Percentiles rank a stretch among this genome's conserved stretches.
These are phyloP conservation scores for Claviceps maximensis DNA, from an alignment of 2,329 filamentous ascomycete species.

Conservation along the genomic window DNA sequence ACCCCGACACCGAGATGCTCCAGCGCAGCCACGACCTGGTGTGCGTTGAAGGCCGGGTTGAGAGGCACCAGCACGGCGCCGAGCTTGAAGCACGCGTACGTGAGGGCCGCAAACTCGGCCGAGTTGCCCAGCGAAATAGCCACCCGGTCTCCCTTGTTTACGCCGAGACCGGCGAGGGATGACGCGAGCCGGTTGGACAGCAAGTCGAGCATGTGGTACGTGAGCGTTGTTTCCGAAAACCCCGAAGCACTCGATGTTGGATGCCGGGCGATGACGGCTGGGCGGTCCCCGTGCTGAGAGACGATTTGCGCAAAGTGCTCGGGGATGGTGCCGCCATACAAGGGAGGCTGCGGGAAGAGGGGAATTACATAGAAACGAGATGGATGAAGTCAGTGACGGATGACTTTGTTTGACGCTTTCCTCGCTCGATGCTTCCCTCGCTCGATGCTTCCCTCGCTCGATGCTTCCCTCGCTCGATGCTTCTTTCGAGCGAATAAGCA, in stretches of 20 bases:
- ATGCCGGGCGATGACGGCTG: constrained; percentile 40
- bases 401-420: too few species aligned
- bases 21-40: constrained; percentile 67
- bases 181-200: constrained; percentile 64
- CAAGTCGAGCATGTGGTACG: constrained; percentile 61
- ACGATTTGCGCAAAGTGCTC: constrained; percentile 59
- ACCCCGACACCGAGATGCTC: constrained; percentile 60
- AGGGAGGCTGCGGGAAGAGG: constrained; percentile 39
- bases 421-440: too few species aligned
- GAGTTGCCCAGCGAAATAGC: constrained; percentile 80
- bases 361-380: background rate
- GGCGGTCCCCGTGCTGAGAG: constrained; percentile 47
- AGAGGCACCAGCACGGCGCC: constrained; percentile 90
- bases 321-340: constrained; percentile 56
- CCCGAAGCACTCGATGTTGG: constrained; percentile 25
- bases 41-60: constrained; percentile 76
- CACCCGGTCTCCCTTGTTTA: constrained; percentile 71
- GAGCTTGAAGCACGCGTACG: constrained; percentile 85
- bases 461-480: too few species aligned
- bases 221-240: constrained; percentile 45
- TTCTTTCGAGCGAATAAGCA: too few species aligned
- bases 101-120: constrained; percentile 69
- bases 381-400: background rate
- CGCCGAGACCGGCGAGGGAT: constrained; percentile 55
- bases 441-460: too few species aligned